These are phyloP conservation scores for Alliaria petiolata DNA, from an alignment of 345 rosid species.

Conservation along the genomic window DNA sequence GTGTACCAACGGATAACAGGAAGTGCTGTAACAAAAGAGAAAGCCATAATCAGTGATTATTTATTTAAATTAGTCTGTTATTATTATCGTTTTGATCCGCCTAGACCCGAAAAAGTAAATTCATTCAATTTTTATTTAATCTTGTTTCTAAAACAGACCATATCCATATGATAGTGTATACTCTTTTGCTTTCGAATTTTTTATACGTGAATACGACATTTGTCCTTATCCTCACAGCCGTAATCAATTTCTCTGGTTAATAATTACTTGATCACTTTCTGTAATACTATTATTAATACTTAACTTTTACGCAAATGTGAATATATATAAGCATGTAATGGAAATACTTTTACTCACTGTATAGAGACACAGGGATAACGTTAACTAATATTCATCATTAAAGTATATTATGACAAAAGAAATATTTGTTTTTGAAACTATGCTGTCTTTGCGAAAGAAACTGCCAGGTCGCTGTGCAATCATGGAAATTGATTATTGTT, in stretches of 20 bases:
- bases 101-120: neutral
- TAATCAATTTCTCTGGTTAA: neutral
- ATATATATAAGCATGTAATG: neutral
- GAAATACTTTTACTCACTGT: neutral
- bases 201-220: neutral
- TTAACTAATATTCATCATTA: neutral
- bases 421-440: neutral
- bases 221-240: slow-evolving; percentile 20
- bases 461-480: slow-evolving; percentile 15
- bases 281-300: neutral
- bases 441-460: slow-evolving; percentile 1
- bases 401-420: neutral
- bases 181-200: neutral
- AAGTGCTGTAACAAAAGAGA: neutral
- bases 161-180: too few relatives aligned
- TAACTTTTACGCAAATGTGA: slow-evolving; percentile 9
- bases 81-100: neutral
- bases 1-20: neutral
- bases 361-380: neutral
- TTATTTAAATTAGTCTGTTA: neutral
- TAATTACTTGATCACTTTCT: slow-evolving; percentile 7
- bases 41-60: neutral
- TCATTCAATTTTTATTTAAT: neutral
- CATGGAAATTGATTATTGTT: slow-evolving; percentile 5
- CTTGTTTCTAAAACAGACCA: neutral